These are phyloP conservation scores for Pythium plurisporium DNA, from an alignment of 352 stramenopile species.

Conservation along the genomic window DNA sequence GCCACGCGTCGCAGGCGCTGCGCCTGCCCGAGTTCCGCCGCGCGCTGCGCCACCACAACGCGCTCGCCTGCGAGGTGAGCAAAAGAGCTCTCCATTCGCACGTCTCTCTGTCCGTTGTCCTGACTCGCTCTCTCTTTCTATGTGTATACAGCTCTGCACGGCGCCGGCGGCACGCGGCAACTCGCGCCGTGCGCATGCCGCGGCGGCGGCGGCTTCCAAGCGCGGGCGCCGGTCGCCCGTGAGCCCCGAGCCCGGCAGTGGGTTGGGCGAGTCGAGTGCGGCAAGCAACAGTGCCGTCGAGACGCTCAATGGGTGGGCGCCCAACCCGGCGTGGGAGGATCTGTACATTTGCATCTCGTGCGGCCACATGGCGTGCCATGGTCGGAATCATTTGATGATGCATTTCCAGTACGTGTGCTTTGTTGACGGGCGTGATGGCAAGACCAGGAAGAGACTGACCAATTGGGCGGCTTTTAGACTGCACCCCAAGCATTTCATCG, in stretches of 20 bases:
- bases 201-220: background rate
- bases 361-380: conserved; percentile 54
- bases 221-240: conserved; percentile 1
- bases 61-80: conserved; percentile 38
- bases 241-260: background rate
- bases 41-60: conserved; percentile 41
- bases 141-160: conserved; percentile 21
- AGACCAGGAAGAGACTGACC: too few species aligned
- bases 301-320: conserved; percentile 31
- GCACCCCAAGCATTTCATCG: conserved; percentile 59
- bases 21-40: conserved; percentile 44
- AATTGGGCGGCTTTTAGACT: conserved; percentile 17
- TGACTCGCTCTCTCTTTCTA: too few species aligned
- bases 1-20: conserved; percentile 52
- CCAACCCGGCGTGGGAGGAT: conserved; percentile 29
- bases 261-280: background rate
- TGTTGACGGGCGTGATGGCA: background rate
- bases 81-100: too few species aligned
- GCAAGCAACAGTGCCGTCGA: background rate
- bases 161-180: conserved; percentile 17
- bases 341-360: conserved; percentile 57
- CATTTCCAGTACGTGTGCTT: conserved; percentile 44
- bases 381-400: conserved; percentile 42
- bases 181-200: conserved; percentile 13
- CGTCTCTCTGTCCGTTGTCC: too few species aligned